phyloP scores from a whole-genome alignment of 2,329 filamentous ascomycete species.

The Ophiostoma sp. region DNA sequence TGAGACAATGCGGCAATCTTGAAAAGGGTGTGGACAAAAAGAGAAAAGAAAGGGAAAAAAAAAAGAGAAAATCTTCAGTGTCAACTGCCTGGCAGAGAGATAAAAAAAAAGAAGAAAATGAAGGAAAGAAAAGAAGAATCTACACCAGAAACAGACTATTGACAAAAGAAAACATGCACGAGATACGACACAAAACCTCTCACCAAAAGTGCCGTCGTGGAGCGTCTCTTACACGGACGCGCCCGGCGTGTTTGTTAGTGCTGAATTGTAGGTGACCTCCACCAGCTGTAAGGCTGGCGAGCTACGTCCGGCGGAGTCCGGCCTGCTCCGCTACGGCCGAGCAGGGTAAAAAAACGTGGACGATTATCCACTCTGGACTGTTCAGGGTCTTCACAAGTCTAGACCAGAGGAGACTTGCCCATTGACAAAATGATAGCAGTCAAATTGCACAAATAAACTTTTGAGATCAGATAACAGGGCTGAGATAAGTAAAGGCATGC shows the following conservation, averaged over 20 bases:
- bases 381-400: background rate
- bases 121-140: background rate
- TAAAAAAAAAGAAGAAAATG: background rate
- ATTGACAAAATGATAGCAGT: conserved; percentile 7
- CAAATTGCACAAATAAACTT: background rate
- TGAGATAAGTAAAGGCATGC: conserved; percentile 1
- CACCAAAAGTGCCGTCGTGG: background rate
- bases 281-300: background rate
- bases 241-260: background rate
- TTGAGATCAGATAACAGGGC: background rate
- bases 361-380: background rate
- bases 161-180: background rate
- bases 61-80: background rate
- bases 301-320: conserved; percentile 5
- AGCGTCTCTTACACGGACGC: background rate
- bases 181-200: background rate
- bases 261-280: background rate
- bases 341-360: background rate
- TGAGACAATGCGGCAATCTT: background rate
- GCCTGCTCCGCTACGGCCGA: conserved; percentile 6
- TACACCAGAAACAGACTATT: background rate
- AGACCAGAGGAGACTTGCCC: background rate
- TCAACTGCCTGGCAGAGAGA: conserved; percentile 16
- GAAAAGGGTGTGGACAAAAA: background rate
- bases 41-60: background rate